Evolutionary conservation across 1,139 yeast genomes (phyloP), one percentile per base, ranked within the genome.

Genomic region (Blastobotrys capitulatus): DNA sequence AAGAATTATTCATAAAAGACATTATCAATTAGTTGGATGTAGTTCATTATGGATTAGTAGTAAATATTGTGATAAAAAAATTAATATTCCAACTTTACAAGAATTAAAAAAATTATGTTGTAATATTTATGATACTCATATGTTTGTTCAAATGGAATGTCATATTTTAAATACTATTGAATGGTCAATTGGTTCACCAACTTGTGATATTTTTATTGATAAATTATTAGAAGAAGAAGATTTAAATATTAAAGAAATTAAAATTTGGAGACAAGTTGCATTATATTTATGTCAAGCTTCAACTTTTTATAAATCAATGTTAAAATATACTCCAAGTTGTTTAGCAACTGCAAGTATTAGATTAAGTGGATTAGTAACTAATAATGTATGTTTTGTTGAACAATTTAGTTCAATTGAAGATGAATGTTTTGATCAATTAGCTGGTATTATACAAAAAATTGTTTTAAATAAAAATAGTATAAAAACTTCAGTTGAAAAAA

Each of bases 31-130:
- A 55, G 92, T 92, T 13, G 96, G 96, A 2, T 86, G 96, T 61
- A 85, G 96, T 1, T 87, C 96, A 5, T 74, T 92, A 49, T 90
- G 97, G 97, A 81, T 92, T 43, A 96, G 97, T 7, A 88, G 95
- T 48, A 92, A 92, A 68, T 87, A 86, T 66, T 89, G 87, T 62
- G 97, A 89, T 67, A 86, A 86, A 63, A 90, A 90, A 69, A 77
- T 80, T 51, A 73, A 87, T 51, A 89, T 88, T 3, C 96, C 97
- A 29, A 82, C 92, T 1, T 74, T 89, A 50, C 76, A 79, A 48
- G 96, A 89, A 61, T 76, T 90, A 57, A 76, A 84, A 19, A 71
- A 80, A 57, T 79, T 88, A 82, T 87, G 96, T 68, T 78, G 95
- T 54, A 80, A 82, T 60, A 88, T 89, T 13, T 90, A 88, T 64